These are phyloP conservation scores for Carex arenaria DNA, from an alignment of 202 grass and related monocot species.

Conservation along the genomic window DNA sequence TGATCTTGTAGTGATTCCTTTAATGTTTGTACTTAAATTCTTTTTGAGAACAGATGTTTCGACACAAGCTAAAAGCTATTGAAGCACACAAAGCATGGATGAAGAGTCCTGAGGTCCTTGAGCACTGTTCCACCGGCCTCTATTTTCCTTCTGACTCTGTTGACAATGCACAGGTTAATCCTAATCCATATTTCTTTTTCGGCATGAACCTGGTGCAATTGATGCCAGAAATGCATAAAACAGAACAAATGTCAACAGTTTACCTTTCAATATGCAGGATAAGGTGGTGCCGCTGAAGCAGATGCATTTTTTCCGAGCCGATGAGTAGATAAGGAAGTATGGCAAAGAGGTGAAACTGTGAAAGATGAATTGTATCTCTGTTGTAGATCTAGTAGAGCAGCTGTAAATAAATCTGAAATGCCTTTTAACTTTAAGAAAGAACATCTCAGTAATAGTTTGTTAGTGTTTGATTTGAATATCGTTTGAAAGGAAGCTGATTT, in stretches of 20 bases:
- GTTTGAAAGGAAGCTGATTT: neutral
- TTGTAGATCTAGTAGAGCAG: constrained; percentile 51
- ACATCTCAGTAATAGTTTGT: neutral
- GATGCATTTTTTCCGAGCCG: constrained; percentile 62
- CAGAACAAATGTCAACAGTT: neutral
- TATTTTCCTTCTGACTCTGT: constrained; percentile 48
- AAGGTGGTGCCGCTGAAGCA: constrained; percentile 58
- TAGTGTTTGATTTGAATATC: neutral
- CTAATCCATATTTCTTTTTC: neutral
- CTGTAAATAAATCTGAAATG: constrained; percentile 55
- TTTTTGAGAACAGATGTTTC: constrained; percentile 64
- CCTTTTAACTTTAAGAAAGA: neutral
- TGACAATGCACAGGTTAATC: constrained; percentile 55
- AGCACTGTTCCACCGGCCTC: constrained; percentile 88
- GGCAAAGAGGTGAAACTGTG: neutral
- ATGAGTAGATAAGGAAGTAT: constrained; percentile 25
- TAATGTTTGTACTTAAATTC: neutral
- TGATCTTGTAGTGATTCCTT: neutral
- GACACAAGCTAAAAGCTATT: constrained; percentile 85
- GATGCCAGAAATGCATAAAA: neutral
- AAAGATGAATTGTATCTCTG: neutral
- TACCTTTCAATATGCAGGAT: constrained; percentile 32
- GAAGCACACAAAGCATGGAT: constrained; percentile 98
- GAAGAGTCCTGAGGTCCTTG: constrained; percentile 77
- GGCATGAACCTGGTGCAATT: neutral